Evolutionary conservation across 2,329 filamentous ascomycete species (phyloP).

Genomic region (Chaetomiaceae sp.): DNA sequence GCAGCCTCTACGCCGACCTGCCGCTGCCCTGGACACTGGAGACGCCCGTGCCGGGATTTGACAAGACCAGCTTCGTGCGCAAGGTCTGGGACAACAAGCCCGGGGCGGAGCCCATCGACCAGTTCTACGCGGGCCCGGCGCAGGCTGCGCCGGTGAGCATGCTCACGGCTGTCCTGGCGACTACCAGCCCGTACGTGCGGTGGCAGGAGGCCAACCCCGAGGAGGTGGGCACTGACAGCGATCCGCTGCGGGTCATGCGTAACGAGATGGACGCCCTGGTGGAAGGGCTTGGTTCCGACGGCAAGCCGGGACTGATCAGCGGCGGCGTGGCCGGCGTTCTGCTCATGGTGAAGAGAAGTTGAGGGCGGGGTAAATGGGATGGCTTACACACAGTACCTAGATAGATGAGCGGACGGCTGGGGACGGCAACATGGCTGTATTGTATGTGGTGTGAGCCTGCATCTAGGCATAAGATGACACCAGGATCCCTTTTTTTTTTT

Average conservation of each 20-base stretch:
- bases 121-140: not conserved
- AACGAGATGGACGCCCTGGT: not conserved
- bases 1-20: not conserved
- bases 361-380: not conserved
- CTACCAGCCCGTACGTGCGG: not conserved
- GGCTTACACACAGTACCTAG: too few species aligned
- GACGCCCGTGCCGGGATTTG: not conserved
- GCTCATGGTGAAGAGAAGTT: constrained; percentile 2
- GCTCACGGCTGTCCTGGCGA: not conserved
- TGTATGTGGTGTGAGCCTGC: too few species aligned
- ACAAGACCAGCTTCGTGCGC: not conserved
- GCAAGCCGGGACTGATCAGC: not conserved
- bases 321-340: not conserved
- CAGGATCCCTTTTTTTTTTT: too few species aligned
- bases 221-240: not conserved
- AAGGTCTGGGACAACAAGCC: not conserved
- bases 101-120: not conserved
- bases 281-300: not conserved
- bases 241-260: constrained; percentile 1
- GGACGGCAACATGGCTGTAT: too few species aligned
- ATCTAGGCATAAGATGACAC: too few species aligned
- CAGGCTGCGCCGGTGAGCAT: not conserved
- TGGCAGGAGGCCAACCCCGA: not conserved
- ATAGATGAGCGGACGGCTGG: too few species aligned
- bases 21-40: constrained; percentile 1